Evolutionary conservation across 805 yeast species (phyloP).

Genomic region (Saccharomyces mikatae): DNA sequence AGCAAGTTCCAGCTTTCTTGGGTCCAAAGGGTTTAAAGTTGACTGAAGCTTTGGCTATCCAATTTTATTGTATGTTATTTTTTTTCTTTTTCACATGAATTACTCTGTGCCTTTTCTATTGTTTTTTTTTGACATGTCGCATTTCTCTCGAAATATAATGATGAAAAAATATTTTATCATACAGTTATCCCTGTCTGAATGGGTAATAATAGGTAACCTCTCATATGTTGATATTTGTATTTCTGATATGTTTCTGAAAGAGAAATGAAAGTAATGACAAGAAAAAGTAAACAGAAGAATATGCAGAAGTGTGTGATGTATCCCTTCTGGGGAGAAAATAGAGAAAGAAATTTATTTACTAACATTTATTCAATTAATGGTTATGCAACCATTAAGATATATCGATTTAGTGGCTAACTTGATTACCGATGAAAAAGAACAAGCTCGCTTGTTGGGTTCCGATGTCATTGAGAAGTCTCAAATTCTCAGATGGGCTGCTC

Average conservation of each 20-base stretch:
- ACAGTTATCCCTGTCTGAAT: slow-evolving; percentile 37
- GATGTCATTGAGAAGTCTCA: slow-evolving; percentile 49
- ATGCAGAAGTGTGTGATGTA: background rate
- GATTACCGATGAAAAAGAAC: slow-evolving; percentile 31
- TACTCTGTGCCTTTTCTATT: background rate
- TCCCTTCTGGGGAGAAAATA: background rate
- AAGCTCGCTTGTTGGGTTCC: slow-evolving; percentile 49
- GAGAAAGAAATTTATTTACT: slow-evolving; percentile 5
- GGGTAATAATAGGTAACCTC: slow-evolving; percentile 26
- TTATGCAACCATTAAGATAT: background rate
- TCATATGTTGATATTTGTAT: slow-evolving; percentile 27
- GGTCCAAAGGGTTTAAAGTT: slow-evolving; percentile 71
- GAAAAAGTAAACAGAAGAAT: background rate
- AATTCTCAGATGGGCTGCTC: slow-evolving; percentile 69
- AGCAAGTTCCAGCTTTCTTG: slow-evolving; percentile 57
- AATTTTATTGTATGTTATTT: slow-evolving; percentile 36
- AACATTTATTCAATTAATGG: slow-evolving; percentile 1
- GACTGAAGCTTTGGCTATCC: slow-evolving; percentile 58
- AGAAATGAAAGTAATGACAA: background rate
- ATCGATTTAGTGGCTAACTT: slow-evolving; percentile 12
- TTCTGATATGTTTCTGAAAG: slow-evolving; percentile 29
- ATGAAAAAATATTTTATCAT: slow-evolving; percentile 18
- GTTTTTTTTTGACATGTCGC: background rate
- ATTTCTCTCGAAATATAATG: slow-evolving; percentile 7
- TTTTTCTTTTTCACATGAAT: background rate